Percentiles rank a stretch among this genome's conserved stretches.
Evolutionary conservation across 257 asterid genomes (phyloP).

Genomic region (Orobanche coerulescens): DNA sequence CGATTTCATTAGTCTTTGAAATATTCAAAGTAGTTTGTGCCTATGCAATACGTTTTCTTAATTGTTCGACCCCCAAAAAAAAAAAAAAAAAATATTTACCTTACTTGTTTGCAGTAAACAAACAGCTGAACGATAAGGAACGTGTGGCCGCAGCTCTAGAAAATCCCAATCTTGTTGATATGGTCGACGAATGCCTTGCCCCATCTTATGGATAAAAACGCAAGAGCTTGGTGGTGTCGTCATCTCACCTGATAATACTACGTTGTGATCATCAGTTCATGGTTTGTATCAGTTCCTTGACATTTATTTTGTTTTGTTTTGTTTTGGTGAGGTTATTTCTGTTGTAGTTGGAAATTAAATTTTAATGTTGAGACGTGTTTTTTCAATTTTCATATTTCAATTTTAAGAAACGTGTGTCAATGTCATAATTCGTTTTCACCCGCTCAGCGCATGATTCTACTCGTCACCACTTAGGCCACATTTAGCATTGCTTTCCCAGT

Average conservation of each 20-base stretch:
- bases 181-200: constrained; percentile 88
- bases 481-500: too few relatives aligned
- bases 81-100: not conserved
- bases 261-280: too few relatives aligned
- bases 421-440: too few relatives aligned
- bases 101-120: constrained; percentile 55
- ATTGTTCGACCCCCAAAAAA: not conserved
- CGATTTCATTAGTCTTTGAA: not conserved
- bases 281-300: not conserved
- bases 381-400: too few relatives aligned
- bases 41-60: not conserved
- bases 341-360: not conserved
- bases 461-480: too few relatives aligned
- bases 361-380: not conserved
- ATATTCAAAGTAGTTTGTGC: not conserved
- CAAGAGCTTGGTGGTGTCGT: not conserved
- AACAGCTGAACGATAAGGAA: constrained; percentile 94
- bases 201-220: constrained; percentile 48
- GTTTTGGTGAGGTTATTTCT: not conserved
- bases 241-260: too few relatives aligned
- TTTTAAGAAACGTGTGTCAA: too few relatives aligned
- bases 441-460: too few relatives aligned
- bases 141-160: constrained; percentile 93
- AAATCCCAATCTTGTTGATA: constrained; percentile 64
- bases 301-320: too few relatives aligned